These are phyloP conservation scores for Cyclocybe cylindracea DNA, from an alignment of 768 basidiomycete species.

Conservation along the genomic window DNA sequence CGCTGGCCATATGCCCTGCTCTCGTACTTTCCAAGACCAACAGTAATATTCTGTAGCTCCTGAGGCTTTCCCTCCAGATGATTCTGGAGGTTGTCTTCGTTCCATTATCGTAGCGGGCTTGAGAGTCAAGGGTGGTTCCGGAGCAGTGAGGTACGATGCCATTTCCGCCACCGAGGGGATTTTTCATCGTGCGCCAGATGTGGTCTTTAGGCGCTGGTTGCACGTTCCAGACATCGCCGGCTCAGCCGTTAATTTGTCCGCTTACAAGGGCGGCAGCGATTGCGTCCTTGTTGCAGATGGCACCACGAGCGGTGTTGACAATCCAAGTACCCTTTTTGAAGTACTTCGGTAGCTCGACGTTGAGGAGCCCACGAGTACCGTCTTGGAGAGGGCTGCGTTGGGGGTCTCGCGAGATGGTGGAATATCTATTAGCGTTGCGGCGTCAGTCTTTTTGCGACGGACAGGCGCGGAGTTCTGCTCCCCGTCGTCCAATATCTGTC, in stretches of 20 bases:
- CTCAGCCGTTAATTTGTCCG: constrained; percentile 70
- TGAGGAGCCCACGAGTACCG: constrained; percentile 76
- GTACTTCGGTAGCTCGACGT: constrained; percentile 79
- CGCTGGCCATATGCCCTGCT: constrained; percentile 32
- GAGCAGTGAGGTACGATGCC: constrained; percentile 89
- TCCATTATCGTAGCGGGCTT: constrained; percentile 81
- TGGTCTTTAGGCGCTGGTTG: constrained; percentile 89
- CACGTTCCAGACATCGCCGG: constrained; percentile 81
- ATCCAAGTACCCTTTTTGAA: constrained; percentile 94
- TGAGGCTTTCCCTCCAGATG: constrained; percentile 66
- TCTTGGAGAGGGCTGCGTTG: constrained; percentile 90
- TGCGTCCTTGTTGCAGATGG: constrained; percentile 84
- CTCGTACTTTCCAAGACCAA: constrained; percentile 58
- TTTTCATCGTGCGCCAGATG: constrained; percentile 80
- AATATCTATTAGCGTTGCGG: too few species aligned
- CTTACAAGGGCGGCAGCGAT: constrained; percentile 75
- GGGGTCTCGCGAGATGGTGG: too few species aligned
- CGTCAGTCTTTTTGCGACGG: too few species aligned
- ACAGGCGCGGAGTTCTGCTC: too few species aligned
- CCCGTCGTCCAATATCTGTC: too few species aligned
- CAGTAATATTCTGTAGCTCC: constrained; percentile 79
- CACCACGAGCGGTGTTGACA: constrained; percentile 92
- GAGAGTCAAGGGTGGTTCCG: constrained; percentile 88
- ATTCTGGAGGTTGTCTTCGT: constrained; percentile 71
- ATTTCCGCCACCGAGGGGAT: too few species aligned